Percentiles rank a stretch among this genome's conserved stretches.
These are phyloP conservation scores for Berkeleyomyces rouxiae DNA, from an alignment of 2,329 filamentous ascomycete species.

Conservation along the genomic window DNA sequence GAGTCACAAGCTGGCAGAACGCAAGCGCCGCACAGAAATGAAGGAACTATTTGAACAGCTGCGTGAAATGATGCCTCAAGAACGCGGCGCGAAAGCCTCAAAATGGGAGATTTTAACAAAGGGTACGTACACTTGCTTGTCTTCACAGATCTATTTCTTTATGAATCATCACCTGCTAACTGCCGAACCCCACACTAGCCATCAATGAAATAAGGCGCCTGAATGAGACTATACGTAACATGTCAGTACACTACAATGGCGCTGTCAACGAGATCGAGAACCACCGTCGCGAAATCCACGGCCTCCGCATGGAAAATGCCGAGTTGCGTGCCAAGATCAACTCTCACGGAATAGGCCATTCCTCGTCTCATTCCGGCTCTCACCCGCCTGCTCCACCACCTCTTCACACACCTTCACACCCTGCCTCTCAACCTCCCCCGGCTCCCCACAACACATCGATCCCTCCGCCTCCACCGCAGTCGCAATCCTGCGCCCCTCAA, in stretches of 20 bases:
- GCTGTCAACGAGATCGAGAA: constrained; percentile 29
- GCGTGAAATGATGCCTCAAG: constrained; percentile 61
- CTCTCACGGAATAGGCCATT: constrained; percentile 3
- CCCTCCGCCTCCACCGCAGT: constrained; percentile 17
- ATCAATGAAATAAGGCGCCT: constrained; percentile 45
- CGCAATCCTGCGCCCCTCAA: constrained; percentile 16
- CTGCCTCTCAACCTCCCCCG: constrained; percentile 7
- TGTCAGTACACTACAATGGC: constrained; percentile 30
- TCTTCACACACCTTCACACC: constrained; percentile 17
- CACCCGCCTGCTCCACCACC: constrained; percentile 17
- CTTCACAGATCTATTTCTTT: background rate
- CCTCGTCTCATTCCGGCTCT: constrained; percentile 16
- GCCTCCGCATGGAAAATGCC: constrained; percentile 30
- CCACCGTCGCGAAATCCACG: constrained; percentile 33
- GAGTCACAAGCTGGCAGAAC: constrained; percentile 71
- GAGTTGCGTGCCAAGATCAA: constrained; percentile 27
- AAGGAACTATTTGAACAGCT: constrained; percentile 73
- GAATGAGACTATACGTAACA: constrained; percentile 29
- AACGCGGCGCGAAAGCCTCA: constrained; percentile 67
- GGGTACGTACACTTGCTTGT: constrained; percentile 34
- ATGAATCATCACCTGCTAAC: constrained; percentile 5
- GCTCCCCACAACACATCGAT: background rate
- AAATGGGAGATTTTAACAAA: constrained; percentile 85
- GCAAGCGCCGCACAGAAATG: constrained; percentile 75
- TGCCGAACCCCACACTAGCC: constrained; percentile 24